These are phyloP conservation scores for Rhipidocladum racemiflorum DNA, from an alignment of 176 grass and related monocot genomes.

Conservation along the genomic window DNA sequence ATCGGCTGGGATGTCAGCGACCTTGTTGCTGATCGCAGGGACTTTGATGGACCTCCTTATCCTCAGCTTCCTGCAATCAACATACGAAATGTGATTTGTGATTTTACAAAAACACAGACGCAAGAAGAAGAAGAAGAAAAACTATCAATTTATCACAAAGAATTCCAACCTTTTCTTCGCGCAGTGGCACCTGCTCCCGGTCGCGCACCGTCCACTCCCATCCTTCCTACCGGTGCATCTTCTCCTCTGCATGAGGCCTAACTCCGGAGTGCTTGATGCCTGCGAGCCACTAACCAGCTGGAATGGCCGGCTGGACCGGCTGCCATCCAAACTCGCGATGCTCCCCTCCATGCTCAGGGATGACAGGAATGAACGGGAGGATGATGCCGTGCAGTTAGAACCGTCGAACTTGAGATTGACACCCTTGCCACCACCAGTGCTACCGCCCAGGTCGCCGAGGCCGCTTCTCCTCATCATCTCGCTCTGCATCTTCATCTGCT, in stretches of 20 bases:
- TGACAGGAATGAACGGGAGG: conserved; percentile 74
- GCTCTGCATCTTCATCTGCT: conserved; percentile 83
- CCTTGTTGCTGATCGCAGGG: conserved; percentile 92
- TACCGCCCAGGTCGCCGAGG: conserved; percentile 42
- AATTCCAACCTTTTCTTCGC: conserved; percentile 85
- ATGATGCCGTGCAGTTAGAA: conserved; percentile 76
- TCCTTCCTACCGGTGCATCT: conserved; percentile 70
- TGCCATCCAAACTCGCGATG: conserved; percentile 67
- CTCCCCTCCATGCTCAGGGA: conserved; percentile 94
- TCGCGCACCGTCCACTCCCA: conserved; percentile 60
- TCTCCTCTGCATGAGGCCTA: conserved; percentile 54
- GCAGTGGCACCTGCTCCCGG: conserved; percentile 75
- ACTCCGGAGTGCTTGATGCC: conserved; percentile 56
- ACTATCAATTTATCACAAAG: neutral
- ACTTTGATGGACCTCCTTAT: conserved; percentile 95
- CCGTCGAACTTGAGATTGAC: conserved; percentile 73
- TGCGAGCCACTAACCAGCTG: conserved; percentile 73
- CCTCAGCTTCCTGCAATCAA: conserved; percentile 66
- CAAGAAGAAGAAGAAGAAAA: neutral
- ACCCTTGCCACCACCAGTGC: conserved; percentile 24
- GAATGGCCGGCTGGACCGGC: conserved; percentile 46
- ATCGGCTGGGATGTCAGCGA: conserved; percentile 86
- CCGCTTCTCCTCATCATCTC: conserved; percentile 63
- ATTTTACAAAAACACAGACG: neutral
- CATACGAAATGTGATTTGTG: neutral